Evolutionary conservation across 176 grass and related monocot genomes (phyloP).

Genomic region (Oryza punctata): DNA sequence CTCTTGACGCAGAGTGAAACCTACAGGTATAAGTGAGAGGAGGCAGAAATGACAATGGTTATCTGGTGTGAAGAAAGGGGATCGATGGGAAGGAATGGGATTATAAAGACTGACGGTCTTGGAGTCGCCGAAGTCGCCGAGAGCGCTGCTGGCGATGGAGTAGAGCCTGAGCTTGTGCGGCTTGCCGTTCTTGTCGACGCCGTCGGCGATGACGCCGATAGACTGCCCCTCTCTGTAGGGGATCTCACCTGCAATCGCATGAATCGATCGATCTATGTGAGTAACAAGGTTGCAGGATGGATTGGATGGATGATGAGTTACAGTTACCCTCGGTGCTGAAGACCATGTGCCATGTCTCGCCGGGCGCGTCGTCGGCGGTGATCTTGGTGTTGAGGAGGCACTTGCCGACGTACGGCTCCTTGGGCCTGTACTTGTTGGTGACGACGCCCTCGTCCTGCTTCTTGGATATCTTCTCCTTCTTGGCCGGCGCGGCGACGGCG

Average conservation of each 20-base stretch:
- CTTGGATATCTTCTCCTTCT: constrained; percentile 74
- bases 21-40: constrained; percentile 28
- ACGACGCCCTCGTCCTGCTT: constrained; percentile 83
- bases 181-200: constrained; percentile 86
- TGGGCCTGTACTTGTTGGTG: constrained; percentile 76
- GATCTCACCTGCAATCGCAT: constrained; percentile 43
- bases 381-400: constrained; percentile 99
- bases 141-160: constrained; percentile 92
- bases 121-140: constrained; percentile 90
- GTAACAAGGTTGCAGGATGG: not conserved
- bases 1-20: constrained; percentile 95
- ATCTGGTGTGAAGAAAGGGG: no score
- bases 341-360: constrained; percentile 99
- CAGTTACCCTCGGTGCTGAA: constrained; percentile 73
- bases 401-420: constrained; percentile 73
- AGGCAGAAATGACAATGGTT: not conserved
- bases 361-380: constrained; percentile 88
- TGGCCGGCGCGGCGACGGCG: constrained; percentile 39
- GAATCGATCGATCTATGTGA: not conserved
- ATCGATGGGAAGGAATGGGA: no score
- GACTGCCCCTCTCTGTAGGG: constrained; percentile 97
- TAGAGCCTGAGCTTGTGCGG: constrained; percentile 95
- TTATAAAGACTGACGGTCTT: constrained; percentile 57
- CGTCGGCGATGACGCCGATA: constrained; percentile 78
- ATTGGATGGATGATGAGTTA: no score